Conservation (phyloP, 805 yeast genomes). For the Candida sithepensis region DNA sequence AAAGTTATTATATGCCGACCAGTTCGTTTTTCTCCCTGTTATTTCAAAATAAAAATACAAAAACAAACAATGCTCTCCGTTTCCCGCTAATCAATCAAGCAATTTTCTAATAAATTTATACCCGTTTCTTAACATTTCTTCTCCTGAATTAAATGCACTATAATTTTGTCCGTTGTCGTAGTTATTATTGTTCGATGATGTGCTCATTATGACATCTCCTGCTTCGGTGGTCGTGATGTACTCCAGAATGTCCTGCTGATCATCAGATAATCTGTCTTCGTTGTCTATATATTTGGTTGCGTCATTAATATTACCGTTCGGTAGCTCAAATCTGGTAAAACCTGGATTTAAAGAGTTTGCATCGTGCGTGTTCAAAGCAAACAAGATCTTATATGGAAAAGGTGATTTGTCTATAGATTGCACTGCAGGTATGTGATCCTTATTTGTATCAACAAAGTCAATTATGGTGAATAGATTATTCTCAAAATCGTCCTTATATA, state of each 20-base stretch:
- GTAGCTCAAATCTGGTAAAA: slow-evolving; percentile 17
- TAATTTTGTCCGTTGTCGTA: slow-evolving; percentile 5
- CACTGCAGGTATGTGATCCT: slow-evolving; percentile 71
- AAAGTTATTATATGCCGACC: not conserved
- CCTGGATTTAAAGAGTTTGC: slow-evolving; percentile 25
- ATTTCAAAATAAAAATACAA: too few relatives aligned
- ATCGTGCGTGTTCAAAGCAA: slow-evolving; percentile 25
- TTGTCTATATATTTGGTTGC: slow-evolving; percentile 2
- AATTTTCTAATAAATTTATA: slow-evolving; percentile 39
- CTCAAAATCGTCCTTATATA: slow-evolving; percentile 37
- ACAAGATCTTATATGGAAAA: slow-evolving; percentile 48
- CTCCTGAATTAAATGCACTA: slow-evolving; percentile 21
- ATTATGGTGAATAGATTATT: slow-evolving; percentile 43
- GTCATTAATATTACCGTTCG: slow-evolving; percentile 1
- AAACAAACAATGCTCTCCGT: too few relatives aligned
- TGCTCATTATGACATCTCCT: slow-evolving; percentile 22
- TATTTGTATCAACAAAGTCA: slow-evolving; percentile 50
- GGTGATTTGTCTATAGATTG: slow-evolving; percentile 63
- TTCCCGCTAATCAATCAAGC: slow-evolving; percentile 15
- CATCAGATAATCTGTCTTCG: slow-evolving; percentile 8
- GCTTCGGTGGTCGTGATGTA: slow-evolving; percentile 25
- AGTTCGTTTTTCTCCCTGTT: too few relatives aligned
- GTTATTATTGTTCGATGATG: slow-evolving; percentile 2
- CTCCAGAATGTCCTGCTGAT: slow-evolving; percentile 24
- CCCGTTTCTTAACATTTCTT: slow-evolving; percentile 32